A percentile compares a stretch with the other conserved stretches of the same genome.
Conservation (phyloP, 2,329 filamentous ascomycete species). For the Ophiocordyceps camponoti-leonardi region DNA sequence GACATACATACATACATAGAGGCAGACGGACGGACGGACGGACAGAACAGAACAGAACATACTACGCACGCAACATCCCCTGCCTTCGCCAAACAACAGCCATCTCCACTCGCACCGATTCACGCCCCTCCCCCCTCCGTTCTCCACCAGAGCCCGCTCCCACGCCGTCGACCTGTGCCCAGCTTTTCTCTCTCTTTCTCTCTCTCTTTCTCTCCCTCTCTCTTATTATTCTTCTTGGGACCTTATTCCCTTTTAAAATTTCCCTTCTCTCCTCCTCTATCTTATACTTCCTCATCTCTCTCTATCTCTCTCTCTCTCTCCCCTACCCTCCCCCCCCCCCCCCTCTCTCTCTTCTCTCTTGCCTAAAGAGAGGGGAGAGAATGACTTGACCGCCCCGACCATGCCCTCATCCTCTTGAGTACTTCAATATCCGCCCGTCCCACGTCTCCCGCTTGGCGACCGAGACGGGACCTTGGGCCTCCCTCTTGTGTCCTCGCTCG, state of each 20-base stretch:
- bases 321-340: too few species aligned
- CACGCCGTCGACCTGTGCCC: neutral
- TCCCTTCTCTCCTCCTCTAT: too few species aligned
- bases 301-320: too few species aligned
- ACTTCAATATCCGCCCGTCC: neutral
- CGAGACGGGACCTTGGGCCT: neutral
- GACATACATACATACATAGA: too few species aligned
- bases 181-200: neutral
- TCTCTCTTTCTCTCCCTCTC: too few species aligned
- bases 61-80: neutral
- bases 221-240: too few species aligned
- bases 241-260: too few species aligned
- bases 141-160: neutral
- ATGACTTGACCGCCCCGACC: neutral
- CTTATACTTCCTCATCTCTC: too few species aligned
- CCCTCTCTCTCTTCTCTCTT: neutral
- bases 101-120: conserved; percentile 4
- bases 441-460: neutral
- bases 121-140: neutral
- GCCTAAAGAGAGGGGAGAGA: neutral
- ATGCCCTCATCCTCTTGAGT: neutral
- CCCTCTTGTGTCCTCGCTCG: neutral
- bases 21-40: too few species aligned
- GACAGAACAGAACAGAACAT: too few species aligned
- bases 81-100: neutral